Percentiles rank a stretch among this genome's conserved stretches.
These are phyloP conservation scores for Aspergillus sojae DNA, from an alignment of 2,329 filamentous ascomycete genomes.

Conservation along the genomic window DNA sequence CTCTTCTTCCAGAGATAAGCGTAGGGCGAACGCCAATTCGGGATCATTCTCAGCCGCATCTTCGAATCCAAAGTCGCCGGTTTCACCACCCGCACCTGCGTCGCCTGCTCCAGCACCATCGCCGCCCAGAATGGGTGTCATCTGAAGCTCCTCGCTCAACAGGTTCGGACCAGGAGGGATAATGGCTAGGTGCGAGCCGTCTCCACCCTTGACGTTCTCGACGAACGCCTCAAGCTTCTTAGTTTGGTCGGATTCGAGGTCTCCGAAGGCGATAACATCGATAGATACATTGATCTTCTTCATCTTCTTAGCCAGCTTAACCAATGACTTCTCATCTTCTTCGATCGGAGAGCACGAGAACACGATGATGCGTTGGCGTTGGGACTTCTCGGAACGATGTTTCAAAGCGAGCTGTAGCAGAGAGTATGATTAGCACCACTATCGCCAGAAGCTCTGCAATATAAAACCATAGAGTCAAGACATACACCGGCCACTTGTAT, in stretches of 20 bases:
- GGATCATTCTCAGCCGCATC: conserved; percentile 85
- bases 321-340: conserved; percentile 85
- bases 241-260: conserved; percentile 84
- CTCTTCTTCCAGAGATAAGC: conserved; percentile 98
- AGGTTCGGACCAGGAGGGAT: conserved; percentile 90
- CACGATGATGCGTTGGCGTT: conserved; percentile 94
- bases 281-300: conserved; percentile 96
- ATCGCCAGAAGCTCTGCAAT: neutral
- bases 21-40: conserved; percentile 87
- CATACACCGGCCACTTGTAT: conserved; percentile 93
- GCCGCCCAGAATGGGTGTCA: conserved; percentile 85
- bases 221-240: conserved; percentile 93
- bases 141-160: conserved; percentile 86
- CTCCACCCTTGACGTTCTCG: conserved; percentile 85
- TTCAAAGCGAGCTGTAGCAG: conserved; percentile 80
- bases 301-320: conserved; percentile 94
- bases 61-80: conserved; percentile 69
- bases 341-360: conserved; percentile 92
- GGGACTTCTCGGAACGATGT: conserved; percentile 96
- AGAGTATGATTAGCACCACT: conserved; percentile 12
- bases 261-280: conserved; percentile 93
- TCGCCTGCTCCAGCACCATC: conserved; percentile 66
- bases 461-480: conserved; percentile 13
- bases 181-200: conserved; percentile 87
- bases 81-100: conserved; percentile 55